Evolutionary conservation across 345 rosid species (phyloP), one percentile per base, ranked within the genome.

Genomic region (sweet orange (Citrus sinensis)): DNA sequence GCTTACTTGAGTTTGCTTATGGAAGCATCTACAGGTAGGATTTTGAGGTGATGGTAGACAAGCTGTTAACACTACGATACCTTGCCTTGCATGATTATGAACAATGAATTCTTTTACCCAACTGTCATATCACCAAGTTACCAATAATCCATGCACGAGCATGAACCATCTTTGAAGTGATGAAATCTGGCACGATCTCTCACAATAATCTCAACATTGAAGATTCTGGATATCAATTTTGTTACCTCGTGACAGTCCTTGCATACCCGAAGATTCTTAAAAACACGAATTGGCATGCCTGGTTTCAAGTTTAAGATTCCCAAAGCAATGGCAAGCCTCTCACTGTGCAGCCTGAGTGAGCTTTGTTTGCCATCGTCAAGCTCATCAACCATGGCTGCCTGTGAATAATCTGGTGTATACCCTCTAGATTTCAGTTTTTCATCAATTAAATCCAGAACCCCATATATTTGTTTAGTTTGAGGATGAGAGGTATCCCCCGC

Each of bases 401-500:
- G 94, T 17, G 91, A 87, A 40, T 62, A 59, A 67, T 89, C 92
- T 0, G 94, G 90, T 16, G 54, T 70, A 79, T 90, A 93, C 34
- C 97, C 91, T 2, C 49, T 63, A 3, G 82, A 83, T 13, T 70
- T 78, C 10, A 93, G 73, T 70, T 64, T 89, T 37, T 90, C 87
- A 27, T 93, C 90, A n/a, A 91, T 85, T 67, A 86, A 84, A 7
- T 84, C 77, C 80, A 93, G 80, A 77, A 88, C 76, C 79, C 79
- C 78, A 72, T 90, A 94, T 39, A 93, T 89, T 70, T 91, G 85
- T 62, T 83, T 82, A 0, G 94, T 87, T 54, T 77, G 85, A 51
- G 97, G 93, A 72, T 93, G 97, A 13, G 91, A 86, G 0, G 93
- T 89, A 80, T 93, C 98, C 77, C 97, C 98, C 1, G 97, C 91